Conservation (phyloP, 441 rosid species). For the Theobroma grandiflorum region DNA sequence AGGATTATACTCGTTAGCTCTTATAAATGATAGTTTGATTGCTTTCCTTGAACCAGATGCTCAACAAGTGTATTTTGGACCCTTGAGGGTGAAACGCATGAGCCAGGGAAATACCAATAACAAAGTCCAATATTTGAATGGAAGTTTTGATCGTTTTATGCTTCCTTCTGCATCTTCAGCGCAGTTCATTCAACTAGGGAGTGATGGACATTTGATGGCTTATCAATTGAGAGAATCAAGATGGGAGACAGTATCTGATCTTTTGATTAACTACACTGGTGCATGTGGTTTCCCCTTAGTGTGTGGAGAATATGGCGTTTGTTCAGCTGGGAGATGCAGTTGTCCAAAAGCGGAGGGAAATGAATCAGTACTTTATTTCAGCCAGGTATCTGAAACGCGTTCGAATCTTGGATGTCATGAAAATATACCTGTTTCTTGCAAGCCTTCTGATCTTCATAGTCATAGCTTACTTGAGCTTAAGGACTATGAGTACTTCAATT, state of each 20-base stretch:
- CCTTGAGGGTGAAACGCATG: background rate
- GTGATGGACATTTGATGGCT: constrained; percentile 12
- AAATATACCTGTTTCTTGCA: background rate
- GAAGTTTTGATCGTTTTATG: background rate
- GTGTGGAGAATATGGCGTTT: constrained; percentile 20
- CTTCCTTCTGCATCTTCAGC: background rate
- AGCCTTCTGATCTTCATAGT: background rate
- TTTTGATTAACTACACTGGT: background rate
- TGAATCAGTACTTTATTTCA: background rate
- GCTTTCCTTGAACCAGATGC: background rate
- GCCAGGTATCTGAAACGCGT: background rate
- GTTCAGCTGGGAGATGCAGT: constrained; percentile 1
- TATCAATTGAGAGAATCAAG: constrained; percentile 4
- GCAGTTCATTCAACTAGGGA: background rate
- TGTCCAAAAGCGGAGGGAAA: background rate
- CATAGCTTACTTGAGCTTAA: background rate
- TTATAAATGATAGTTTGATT: background rate
- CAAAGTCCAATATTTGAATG: background rate
- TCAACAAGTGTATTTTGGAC: background rate
- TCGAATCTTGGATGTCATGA: background rate
- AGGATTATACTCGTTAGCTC: background rate
- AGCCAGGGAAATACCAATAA: no score
- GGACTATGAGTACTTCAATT: no score
- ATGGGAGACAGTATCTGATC: background rate
- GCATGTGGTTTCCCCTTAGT: background rate